Conservation (phyloP, 441 rosid genomes). For the Omphalea diandra region DNA sequence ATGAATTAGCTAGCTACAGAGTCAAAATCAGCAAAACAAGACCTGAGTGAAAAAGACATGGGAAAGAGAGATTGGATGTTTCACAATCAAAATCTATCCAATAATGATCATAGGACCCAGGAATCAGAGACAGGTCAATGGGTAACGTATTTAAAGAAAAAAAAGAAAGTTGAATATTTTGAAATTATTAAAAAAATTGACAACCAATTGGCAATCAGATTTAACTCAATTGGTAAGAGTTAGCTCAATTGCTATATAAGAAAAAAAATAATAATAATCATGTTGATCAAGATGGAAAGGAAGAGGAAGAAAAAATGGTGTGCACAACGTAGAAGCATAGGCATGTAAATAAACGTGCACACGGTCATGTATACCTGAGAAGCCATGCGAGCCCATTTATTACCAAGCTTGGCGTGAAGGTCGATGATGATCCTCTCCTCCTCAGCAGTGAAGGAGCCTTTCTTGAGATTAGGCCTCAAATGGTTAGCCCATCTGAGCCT, state of each 20-base stretch:
- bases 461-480: conserved; percentile 72
- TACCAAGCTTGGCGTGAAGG: conserved; percentile 75
- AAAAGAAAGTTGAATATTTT: too few relatives aligned
- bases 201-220: too few relatives aligned
- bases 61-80: not conserved
- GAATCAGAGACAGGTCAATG: too few relatives aligned
- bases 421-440: conserved; percentile 73
- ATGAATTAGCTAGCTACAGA: not conserved
- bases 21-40: not conserved
- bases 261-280: too few relatives aligned
- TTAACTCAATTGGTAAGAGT: too few relatives aligned
- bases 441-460: conserved; percentile 70
- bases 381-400: conserved; percentile 97
- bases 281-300: too few relatives aligned
- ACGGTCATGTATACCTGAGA: conserved; percentile 58
- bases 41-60: not conserved
- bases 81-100: too few relatives aligned
- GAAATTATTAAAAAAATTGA: too few relatives aligned
- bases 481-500: conserved; percentile 93
- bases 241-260: too few relatives aligned
- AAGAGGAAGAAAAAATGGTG: too few relatives aligned
- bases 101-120: too few relatives aligned
- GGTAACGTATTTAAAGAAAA: too few relatives aligned
- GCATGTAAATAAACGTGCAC: not conserved
- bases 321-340: not conserved